Evolutionary conservation across 1,284 basidiomycete species (phyloP), one percentile per base, ranked within the genome.

Genomic region (Takashimella koratensis): DNA sequence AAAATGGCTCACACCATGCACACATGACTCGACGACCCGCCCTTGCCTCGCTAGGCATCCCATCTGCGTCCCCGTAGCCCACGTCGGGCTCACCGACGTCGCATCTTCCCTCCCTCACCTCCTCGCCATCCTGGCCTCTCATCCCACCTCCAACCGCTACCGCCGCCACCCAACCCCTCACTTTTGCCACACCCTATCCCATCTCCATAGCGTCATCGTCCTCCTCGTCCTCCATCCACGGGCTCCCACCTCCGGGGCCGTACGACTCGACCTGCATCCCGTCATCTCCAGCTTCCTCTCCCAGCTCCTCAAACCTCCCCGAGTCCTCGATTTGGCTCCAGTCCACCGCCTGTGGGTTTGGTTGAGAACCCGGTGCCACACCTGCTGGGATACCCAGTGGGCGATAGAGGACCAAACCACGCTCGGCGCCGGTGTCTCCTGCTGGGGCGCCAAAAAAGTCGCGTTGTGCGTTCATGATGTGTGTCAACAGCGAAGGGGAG

Each of bases 401-500:
- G 10, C 66, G 58, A 56, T 74, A 74, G 13, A 73, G 56, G 2
- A 73, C 60, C 5, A 74, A 45, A 2, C 65, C 64, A 22, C 56
- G 63, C 20, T 68, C 63, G 3, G 19, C 26, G 45, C 6, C 45
- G 12, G 19, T 16, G 44, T 21, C 20, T 39, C 45, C 25, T 8
- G 25, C 45, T 45, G 10, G 20, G 45, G 45, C 16, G 5, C 49
- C 46, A 19, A 61, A 52, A 11, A 59, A 51, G 22, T 68, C 58
- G 10, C 66, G 57, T 42, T 68, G 68, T 1, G 64, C 49, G n/a
- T 65, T 64, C 41, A 74, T 53, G 8, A 74, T 62, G 51, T 71
- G 71, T 3, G 72, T 74, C 22, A 74, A 62, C 10, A 74, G 63
- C 2, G 70, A 72, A 3, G 72, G 72, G 16, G 66, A 68, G 12